Evolutionary conservation across 140 eudicot genomes (phyloP), one percentile per base, ranked within the genome.

Genomic region (Eryngium alpinum): DNA sequence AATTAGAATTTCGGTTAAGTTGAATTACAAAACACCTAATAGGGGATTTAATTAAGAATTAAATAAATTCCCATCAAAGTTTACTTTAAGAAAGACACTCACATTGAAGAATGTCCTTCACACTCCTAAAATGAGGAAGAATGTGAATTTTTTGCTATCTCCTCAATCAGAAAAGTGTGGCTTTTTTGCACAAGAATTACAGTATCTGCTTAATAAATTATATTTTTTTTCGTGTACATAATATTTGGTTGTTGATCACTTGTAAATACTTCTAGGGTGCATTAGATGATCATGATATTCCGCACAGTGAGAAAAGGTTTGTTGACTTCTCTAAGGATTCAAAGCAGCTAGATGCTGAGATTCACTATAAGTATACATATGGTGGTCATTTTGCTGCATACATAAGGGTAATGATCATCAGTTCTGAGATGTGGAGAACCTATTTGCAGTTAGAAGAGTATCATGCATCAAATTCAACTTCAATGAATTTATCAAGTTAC

Each of bases 241-340:
- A 2, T 65, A 2, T 76, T 25, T 24, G 28, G 79, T 2, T 50
- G 17, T 76, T 27, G 16, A 38, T 84, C 33, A 13, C 13, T 33
- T 49, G 5, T 52, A 5, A 77, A 65, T 66, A 38, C 7, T 38
- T 66, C 12, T 43, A 90, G 93, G 93, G 93, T 5, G 93, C 93
- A 24, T 76, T 90, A 77, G 93, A 90, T 84, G 93, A 87, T 49
- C 83, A 86, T 60, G 93, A 90, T 29, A 87, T 90, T 81, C 93
- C 93, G 43, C 93, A 90, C 80, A 87, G 93, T 50, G 93, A 90
- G 10, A 90, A 90, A 84, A 82, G 91, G 81, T 87, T 90, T 84
- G 93, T 91, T 79, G 93, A 91, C 10, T 89, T 79, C 34, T 71
- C 71, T 59, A 89, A 89, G 86, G 93, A 89, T 14, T 63, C 77